Conservation (phyloP, 129 eudicot species). For the Saussurea involucrata region DNA sequence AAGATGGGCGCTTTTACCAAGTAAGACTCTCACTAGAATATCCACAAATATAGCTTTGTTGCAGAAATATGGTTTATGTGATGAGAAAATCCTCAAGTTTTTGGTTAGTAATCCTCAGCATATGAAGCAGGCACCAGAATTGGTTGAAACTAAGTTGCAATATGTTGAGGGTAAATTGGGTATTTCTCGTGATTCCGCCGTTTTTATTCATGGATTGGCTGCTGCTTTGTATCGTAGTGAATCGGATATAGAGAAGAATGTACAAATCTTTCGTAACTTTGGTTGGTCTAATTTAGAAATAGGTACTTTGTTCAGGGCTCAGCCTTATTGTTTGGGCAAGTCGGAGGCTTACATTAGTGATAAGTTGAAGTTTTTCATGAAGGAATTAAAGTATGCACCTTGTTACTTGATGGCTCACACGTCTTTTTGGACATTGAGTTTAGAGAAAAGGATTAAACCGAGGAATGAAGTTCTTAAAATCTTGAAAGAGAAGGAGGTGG, state of each 20-base stretch:
- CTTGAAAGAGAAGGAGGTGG: slow-evolving; percentile 3
- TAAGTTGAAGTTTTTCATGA: slow-evolving; percentile 31
- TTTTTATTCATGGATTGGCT: slow-evolving; percentile 16
- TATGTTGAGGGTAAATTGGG: slow-evolving; percentile 22
- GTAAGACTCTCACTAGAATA: neutral
- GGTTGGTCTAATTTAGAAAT: slow-evolving; percentile 33
- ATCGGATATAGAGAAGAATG: slow-evolving; percentile 3
- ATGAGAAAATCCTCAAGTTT: neutral
- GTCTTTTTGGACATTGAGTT: slow-evolving; percentile 13
- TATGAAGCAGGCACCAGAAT: slow-evolving; percentile 1
- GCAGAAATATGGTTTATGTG: slow-evolving; percentile 18
- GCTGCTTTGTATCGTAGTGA: neutral
- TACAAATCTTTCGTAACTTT: slow-evolving; percentile 24
- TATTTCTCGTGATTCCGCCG: slow-evolving; percentile 5
- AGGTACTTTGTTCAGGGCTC: neutral
- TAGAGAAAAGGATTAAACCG: slow-evolving; percentile 18
- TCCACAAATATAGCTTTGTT: slow-evolving; percentile 12
- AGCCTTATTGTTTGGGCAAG: slow-evolving; percentile 10
- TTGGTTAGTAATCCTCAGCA: slow-evolving; percentile 1
- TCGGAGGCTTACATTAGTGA: slow-evolving; percentile 21
- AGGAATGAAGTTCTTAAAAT: slow-evolving; percentile 13
- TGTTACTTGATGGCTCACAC: slow-evolving; percentile 6
- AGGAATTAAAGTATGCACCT: slow-evolving; percentile 18
- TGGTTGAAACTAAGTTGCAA: slow-evolving; percentile 5
- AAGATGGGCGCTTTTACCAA: slow-evolving; percentile 7